phyloP scores from a whole-genome alignment of 108 stramenopile genomes.

The Skeletonema grethae region DNA sequence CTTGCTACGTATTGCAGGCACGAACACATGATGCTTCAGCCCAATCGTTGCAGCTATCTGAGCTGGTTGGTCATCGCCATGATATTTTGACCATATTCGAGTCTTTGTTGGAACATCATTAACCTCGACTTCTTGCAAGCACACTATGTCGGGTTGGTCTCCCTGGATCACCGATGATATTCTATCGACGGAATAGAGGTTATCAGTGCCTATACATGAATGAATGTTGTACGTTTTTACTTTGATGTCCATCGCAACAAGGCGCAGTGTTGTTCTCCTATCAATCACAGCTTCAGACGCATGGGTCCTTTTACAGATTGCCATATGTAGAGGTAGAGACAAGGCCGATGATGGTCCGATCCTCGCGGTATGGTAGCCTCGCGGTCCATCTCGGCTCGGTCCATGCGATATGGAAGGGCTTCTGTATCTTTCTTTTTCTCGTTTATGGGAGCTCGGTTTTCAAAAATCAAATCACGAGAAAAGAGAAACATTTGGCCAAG shows the following conservation, averaged over 20 bases:
- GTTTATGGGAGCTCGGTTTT: too few relatives aligned
- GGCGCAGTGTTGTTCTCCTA: too few relatives aligned
- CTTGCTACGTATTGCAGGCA: conserved; percentile 10
- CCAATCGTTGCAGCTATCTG: not conserved
- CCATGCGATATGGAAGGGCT: too few relatives aligned
- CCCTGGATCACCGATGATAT: conserved; percentile 1
- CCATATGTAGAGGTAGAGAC: too few relatives aligned
- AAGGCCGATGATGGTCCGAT: too few relatives aligned
- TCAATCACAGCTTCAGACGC: too few relatives aligned
- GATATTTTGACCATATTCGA: conserved; percentile 9
- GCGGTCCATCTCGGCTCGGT: too few relatives aligned
- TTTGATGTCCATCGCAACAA: not conserved
- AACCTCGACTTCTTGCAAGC: conserved; percentile 68
- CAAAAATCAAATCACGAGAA: too few relatives aligned
- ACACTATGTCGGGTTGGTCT: conserved; percentile 49
- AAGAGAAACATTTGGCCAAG: too few relatives aligned
- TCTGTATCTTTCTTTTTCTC: too few relatives aligned
- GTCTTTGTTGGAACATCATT: conserved; percentile 7
- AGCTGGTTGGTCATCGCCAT: conserved; percentile 9
- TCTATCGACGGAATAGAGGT: conserved; percentile 1
- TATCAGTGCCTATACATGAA: conserved; percentile 18
- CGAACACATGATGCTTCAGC: conserved; percentile 11
- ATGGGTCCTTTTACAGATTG: too few relatives aligned
- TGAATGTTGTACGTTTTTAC: conserved; percentile 13
- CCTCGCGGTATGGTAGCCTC: too few relatives aligned